Percentiles rank a stretch among this genome's conserved stretches.
Evolutionary conservation across 164 flowering plant species (phyloP).

Genomic region (Liriodendron chinense): DNA sequence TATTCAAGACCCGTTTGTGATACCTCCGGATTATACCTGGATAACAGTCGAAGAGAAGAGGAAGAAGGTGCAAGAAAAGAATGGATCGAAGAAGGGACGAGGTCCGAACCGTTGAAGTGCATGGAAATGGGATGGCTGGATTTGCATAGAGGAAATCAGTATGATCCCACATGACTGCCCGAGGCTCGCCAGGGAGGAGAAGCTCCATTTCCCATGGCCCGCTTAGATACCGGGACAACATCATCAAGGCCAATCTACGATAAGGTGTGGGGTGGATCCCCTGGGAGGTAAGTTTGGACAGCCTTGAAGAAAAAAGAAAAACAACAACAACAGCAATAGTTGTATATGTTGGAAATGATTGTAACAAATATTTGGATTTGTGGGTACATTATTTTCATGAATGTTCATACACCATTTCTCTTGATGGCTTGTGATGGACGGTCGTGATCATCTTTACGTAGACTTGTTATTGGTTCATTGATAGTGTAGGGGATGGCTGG

Average conservation of each 20-base stretch:
- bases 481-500: too few species aligned
- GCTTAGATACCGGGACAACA: background rate
- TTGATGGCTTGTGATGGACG: too few species aligned
- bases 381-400: slow-evolving; percentile 10
- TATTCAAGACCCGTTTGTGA: slow-evolving; percentile 71
- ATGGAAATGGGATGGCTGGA: background rate
- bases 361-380: slow-evolving; percentile 14
- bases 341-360: slow-evolving; percentile 16
- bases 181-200: background rate
- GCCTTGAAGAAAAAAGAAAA: background rate
- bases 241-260: background rate
- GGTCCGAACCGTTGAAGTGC: slow-evolving; percentile 21
- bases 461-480: too few species aligned
- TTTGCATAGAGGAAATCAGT: background rate
- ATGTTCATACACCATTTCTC: slow-evolving; percentile 8
- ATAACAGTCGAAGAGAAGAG: slow-evolving; percentile 78
- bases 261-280: background rate
- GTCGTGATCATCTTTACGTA: too few species aligned
- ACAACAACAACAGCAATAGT: background rate
- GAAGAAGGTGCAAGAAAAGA: slow-evolving; percentile 76
- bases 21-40: slow-evolving; percentile 88
- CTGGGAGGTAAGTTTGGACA: background rate
- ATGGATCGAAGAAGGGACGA: slow-evolving; percentile 62
- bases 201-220: background rate
- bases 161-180: background rate